Base-by-base conservation (phyloP, 495 filamentous ascomycete genomes). In the Symbiotaphrina buchneri region DNA sequence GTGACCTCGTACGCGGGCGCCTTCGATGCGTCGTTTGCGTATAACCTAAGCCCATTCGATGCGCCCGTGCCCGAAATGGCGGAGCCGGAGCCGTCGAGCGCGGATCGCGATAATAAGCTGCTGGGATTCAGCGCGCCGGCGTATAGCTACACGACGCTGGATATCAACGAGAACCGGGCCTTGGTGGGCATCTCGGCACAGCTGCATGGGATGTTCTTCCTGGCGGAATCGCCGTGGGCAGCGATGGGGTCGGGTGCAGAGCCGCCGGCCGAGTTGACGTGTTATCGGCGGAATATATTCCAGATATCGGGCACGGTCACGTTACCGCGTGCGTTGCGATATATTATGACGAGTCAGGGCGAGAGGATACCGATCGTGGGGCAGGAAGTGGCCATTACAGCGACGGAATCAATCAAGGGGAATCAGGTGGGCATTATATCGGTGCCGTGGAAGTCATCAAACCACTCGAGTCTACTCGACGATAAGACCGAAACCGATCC, bases 141-240 rank as follows among this genome's bases (percentile, higher is more conserved):
- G 10, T 68, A 73, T 38, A 68, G 70, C 39, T 79, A 73, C 27
- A 66, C 65, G 1, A 53, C 80, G 6, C 56, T 82, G 21, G 74
- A 81, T 41, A 75, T 67, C 55, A 60, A 65, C 38, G 58, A 66
- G 47, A 60, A 66, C 31, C 49, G 65, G 43, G 54, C 60, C 5
- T 58, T 56, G 4, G 46, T 81, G 15, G 61, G 63, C 20, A 68
- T 91, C 46, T 66, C 73, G 6, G 81, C 80, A 26, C 83, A 90
- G 49, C 53, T 93, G 19, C 79, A 87, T 45, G 83, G 83, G 54
- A 91, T 90, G 80, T 93, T 93, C 55, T 91, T 87, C 43, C 65
- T 93, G 4, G 82, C 83, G 30, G 83, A 93, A 54, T 54, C 83
- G 38, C 74, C 79, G 10, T 66, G 63, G 49, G 66, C 78, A 16